Base-by-base conservation (phyloP, 192 early-diverging fungal species). In the Ambispora gerdemannii region DNA sequence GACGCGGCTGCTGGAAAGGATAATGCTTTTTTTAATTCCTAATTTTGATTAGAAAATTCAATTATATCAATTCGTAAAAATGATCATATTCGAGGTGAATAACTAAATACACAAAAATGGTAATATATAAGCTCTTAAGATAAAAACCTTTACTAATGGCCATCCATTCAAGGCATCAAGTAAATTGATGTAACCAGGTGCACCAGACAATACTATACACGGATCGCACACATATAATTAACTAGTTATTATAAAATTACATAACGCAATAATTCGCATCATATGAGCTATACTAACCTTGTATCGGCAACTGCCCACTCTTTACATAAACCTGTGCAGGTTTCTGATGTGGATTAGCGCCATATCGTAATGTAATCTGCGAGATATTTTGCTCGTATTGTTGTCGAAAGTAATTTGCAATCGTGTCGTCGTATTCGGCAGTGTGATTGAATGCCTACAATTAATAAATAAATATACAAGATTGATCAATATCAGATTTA, bases 321-420 rank as follows among this genome's bases (percentile, higher is more conserved):
- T 84, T 88, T 72, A 84, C 83, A 78, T 84, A 98, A 58, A 96
- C 93, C 83, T 97, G 92, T 50, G 97, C 95, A 35, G 97, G 97
- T 81, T 91, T 92, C 78, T 99, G 97, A 84, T 99, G 96, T 35
- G 97, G 97, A 83, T 99, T 99, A 60, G 94, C 93, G 31, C 97
- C 97, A 75, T 99, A 99, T 50, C 97, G 90, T 62, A 98, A 89
- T 55, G 89, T 74, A 70, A 97, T 80, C 81, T 92, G 90, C 50
- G 81, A 79, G 36, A 87, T 85, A 47, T 88, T 83, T 25, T 87
- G 86, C 30, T 89, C 84, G 64, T 98, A 98, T 83, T 96, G 88
- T 76, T 92, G 83, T 52, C 96, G 83, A 85, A 98, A 96, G 83
- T 96, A 98, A 74, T 92, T 89, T 31, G 93, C 85, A 61, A 98